Evolutionary conservation across 1,284 basidiomycete species (phyloP).

Genomic region (Apiotrichum montevideense): DNA sequence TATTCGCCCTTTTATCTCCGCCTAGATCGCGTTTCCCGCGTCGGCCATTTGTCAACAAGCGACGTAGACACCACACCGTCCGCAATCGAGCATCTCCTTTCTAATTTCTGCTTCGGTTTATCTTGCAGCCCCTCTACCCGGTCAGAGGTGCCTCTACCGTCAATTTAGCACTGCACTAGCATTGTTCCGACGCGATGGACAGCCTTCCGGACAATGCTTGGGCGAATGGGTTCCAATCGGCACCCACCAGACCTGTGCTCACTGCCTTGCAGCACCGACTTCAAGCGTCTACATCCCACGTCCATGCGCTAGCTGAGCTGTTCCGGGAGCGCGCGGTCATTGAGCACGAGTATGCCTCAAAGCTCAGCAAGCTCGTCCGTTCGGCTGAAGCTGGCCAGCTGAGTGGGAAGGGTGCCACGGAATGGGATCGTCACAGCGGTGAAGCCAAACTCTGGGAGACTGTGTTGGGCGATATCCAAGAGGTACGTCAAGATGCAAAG

Average conservation of each 20-base stretch:
- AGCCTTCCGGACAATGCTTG: slow-evolving; percentile 38
- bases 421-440: slow-evolving; percentile 36
- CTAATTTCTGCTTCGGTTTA: too few relatives aligned
- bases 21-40: too few relatives aligned
- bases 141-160: too few relatives aligned
- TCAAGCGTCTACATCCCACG: slow-evolving; percentile 35
- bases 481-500: slow-evolving; percentile 28
- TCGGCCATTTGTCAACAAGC: too few relatives aligned
- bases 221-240: slow-evolving; percentile 34
- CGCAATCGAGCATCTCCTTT: too few relatives aligned
- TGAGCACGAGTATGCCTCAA: slow-evolving; percentile 50
- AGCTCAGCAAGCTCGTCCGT: slow-evolving; percentile 49
- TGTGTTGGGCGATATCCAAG: slow-evolving; percentile 38
- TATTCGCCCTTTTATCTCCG: too few relatives aligned
- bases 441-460: slow-evolving; percentile 39
- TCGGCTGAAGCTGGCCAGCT: slow-evolving; percentile 38
- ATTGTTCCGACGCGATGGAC: slow-evolving; percentile 6
- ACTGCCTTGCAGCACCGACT: slow-evolving; percentile 33
- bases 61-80: too few relatives aligned
- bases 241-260: slow-evolving; percentile 35
- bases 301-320: slow-evolving; percentile 48
- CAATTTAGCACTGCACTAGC: background rate
- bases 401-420: slow-evolving; percentile 29
- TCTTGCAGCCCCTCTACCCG: too few relatives aligned
- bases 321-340: slow-evolving; percentile 50